phyloP scores from a whole-genome alignment of 2,329 filamentous ascomycete genomes.

The Cryphonectria naterciae region DNA sequence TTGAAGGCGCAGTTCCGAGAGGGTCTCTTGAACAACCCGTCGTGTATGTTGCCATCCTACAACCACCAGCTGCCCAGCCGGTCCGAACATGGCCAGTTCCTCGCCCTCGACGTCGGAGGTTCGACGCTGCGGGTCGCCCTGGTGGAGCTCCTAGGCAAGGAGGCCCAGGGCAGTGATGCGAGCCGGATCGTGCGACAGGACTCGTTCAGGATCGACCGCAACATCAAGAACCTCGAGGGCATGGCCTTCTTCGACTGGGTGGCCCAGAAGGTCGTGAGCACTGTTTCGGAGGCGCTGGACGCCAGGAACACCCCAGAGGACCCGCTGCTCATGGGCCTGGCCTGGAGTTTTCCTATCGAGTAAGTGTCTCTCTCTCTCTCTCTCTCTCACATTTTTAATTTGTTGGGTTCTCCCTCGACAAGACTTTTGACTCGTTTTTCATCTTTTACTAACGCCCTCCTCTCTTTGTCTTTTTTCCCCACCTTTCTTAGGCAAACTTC shows the following conservation, averaged over 20 bases:
- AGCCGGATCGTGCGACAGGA: slow-evolving; percentile 58
- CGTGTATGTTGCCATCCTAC: slow-evolving; percentile 69
- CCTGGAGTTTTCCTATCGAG: slow-evolving; percentile 74
- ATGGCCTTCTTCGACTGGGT: slow-evolving; percentile 71
- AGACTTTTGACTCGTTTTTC: not conserved
- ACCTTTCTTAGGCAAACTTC: slow-evolving; percentile 62
- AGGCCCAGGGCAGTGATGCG: slow-evolving; percentile 40
- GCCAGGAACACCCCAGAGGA: slow-evolving; percentile 42
- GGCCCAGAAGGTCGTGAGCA: slow-evolving; percentile 62
- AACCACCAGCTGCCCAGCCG: slow-evolving; percentile 67
- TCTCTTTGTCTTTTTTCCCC: not conserved
- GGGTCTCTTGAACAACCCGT: slow-evolving; percentile 54
- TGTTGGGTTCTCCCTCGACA: not conserved
- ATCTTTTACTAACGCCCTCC: not conserved
- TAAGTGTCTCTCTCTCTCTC: slow-evolving; percentile 44
- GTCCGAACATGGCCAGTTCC: slow-evolving; percentile 60
- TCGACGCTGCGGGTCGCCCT: slow-evolving; percentile 69
- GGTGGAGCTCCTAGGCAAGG: slow-evolving; percentile 60
- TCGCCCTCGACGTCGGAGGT: slow-evolving; percentile 71
- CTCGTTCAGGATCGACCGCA: slow-evolving; percentile 59
- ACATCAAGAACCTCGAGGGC: slow-evolving; percentile 61
- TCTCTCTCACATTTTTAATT: no score
- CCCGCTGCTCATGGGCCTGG: slow-evolving; percentile 62
- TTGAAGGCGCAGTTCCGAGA: slow-evolving; percentile 61
- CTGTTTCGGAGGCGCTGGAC: slow-evolving; percentile 51